Evolutionary conservation across 139 green algal genomes (phyloP), one percentile per base, ranked within the genome.

Genomic region (Chlamydomonas incerta): DNA sequence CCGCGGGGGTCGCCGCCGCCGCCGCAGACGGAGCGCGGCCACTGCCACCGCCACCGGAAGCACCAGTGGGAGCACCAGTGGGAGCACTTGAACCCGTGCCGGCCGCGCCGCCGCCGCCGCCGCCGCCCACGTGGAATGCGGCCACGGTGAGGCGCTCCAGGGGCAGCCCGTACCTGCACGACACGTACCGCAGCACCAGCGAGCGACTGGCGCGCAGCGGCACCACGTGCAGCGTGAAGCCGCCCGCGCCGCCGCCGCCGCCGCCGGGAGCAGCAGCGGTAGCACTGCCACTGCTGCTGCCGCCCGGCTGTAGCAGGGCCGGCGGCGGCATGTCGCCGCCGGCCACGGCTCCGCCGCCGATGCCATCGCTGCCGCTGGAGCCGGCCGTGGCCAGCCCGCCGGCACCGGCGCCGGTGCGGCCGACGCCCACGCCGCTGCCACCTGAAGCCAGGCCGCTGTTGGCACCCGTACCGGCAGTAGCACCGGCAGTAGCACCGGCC

Each of bases 151-250:
- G 69, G 4, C 69, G n/a, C 9, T 91, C 84, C 79, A 94, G 63
- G 28, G 68, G 72, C 13, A 88, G 74, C 26, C 83, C 79, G 82
- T 91, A 91, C 34, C 86, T 76, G 65, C 90, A 81, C 34, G 94
- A 89, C 13, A 98, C 83, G 88, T 92, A 95, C 71, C 96, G 92
- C 82, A 98, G 90, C 3, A 95, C 96, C 58, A 98, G 90, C 3
- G 95, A 80, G 23, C 95, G 92, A 46, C 66, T 92, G 75, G 89
- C 93, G 37, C 95, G 92, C 81, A 97, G 82, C 34, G 96, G 96
- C 9, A 95, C 97, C 84, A 98, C 89, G 88, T 98, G 96, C 83
- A 98, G 86, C 62, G 80, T 74, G 41, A 80, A 65, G 63, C 67
- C 73, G 11, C 1, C 82, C 13, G 20, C n/a, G 47, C 24, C 67